These are phyloP conservation scores for Plasmodium cynomolgi DNA, from an alignment of 169 alveolate species.

Conservation along the genomic window DNA sequence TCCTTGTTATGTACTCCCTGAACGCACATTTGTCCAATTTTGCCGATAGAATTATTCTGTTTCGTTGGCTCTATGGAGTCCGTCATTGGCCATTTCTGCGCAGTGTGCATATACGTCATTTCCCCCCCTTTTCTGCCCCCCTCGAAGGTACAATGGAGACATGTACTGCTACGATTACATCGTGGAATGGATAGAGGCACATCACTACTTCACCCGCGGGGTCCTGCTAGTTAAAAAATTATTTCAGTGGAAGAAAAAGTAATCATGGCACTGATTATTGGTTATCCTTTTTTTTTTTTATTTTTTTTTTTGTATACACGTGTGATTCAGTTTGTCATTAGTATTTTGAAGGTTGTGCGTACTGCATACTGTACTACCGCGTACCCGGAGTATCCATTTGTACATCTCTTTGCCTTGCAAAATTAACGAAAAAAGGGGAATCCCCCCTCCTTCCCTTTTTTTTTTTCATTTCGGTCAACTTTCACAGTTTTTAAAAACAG, in stretches of 20 bases:
- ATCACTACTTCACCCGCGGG: slow-evolving; percentile 36
- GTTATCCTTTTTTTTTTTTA: background rate
- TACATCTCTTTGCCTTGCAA: background rate
- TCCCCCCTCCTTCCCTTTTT: background rate
- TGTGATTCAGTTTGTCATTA: background rate
- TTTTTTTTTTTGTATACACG: background rate
- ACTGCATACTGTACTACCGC: background rate
- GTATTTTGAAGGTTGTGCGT: background rate
- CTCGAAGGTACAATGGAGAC: slow-evolving; percentile 55
- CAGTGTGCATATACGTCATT: background rate
- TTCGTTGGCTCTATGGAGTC: background rate
- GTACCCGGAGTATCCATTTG: background rate
- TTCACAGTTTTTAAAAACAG: background rate
- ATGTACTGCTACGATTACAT: slow-evolving; percentile 72
- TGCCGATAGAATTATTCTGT: background rate
- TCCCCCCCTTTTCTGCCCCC: background rate
- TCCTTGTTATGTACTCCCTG: background rate
- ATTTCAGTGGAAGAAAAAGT: slow-evolving; percentile 12
- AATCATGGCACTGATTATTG: background rate
- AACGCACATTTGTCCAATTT: background rate
- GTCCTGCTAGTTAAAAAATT: slow-evolving; percentile 17
- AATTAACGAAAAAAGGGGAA: background rate
- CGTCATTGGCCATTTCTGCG: background rate
- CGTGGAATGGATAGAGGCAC: slow-evolving; percentile 72
- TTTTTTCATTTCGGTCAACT: background rate